Percentiles rank a stretch among this genome's conserved stretches.
These are phyloP conservation scores for Ettlia oleoabundans DNA, from an alignment of 139 green algal species.

Conservation along the genomic window DNA sequence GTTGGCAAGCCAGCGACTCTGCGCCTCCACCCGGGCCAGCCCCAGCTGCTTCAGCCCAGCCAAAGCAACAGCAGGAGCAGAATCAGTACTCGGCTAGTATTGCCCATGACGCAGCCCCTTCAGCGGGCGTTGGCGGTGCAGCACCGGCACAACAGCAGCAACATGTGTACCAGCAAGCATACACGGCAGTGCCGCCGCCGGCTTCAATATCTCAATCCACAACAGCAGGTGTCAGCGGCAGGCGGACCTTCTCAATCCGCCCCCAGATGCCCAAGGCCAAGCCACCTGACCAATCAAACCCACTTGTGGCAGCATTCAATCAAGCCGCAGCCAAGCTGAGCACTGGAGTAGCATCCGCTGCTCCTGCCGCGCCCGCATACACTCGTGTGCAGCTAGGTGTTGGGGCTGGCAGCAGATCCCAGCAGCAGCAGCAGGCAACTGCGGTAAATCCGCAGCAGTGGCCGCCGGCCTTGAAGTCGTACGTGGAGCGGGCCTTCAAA, in stretches of 20 bases:
- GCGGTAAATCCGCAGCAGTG: slow-evolving; percentile 29
- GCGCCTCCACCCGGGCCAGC: too few species aligned
- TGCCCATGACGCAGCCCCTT: too few species aligned
- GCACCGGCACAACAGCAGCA: slow-evolving; percentile 1
- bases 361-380: slow-evolving; percentile 10
- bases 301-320: slow-evolving; percentile 24
- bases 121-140: too few species aligned
- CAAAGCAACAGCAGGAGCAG: too few species aligned
- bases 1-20: too few species aligned
- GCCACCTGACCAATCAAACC: background rate
- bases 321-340: slow-evolving; percentile 13
- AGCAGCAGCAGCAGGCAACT: background rate
- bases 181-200: slow-evolving; percentile 22
- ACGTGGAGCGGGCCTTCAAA: slow-evolving; percentile 56
- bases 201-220: background rate
- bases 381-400: background rate
- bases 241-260: slow-evolving; percentile 33
- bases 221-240: background rate
- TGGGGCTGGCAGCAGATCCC: background rate
- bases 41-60: too few species aligned
- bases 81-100: too few species aligned
- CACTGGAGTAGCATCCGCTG: background rate
- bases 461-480: slow-evolving; percentile 48
- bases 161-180: background rate
- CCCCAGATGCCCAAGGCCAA: slow-evolving; percentile 36